Evolutionary conservation across 164 flowering plant species (phyloP).

Genomic region (Umbellularia californica): DNA sequence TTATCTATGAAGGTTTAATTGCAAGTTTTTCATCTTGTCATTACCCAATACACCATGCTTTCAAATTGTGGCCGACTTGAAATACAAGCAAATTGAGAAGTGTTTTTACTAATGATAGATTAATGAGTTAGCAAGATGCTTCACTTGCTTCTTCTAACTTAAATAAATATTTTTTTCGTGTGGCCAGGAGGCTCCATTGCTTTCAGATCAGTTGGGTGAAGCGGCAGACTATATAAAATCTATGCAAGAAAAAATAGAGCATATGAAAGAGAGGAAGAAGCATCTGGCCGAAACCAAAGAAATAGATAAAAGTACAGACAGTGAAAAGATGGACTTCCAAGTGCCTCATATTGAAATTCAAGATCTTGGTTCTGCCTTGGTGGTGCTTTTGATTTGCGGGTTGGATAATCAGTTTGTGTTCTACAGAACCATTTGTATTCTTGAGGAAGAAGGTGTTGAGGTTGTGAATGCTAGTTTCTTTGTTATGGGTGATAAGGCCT

Average conservation of each 20-base stretch:
- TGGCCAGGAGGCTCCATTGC: slow-evolving; percentile 30
- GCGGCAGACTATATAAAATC: slow-evolving; percentile 54
- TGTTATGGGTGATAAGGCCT: slow-evolving; percentile 29
- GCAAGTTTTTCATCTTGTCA: not conserved
- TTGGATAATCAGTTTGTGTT: slow-evolving; percentile 45
- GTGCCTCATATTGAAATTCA: slow-evolving; percentile 41
- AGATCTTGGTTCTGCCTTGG: slow-evolving; percentile 36
- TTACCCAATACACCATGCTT: not conserved
- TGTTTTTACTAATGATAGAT: too few relatives aligned
- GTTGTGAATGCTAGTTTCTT: slow-evolving; percentile 50
- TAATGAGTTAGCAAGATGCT: not conserved
- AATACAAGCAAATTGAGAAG: not conserved
- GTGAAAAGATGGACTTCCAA: slow-evolving; percentile 3
- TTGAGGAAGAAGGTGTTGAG: slow-evolving; percentile 63
- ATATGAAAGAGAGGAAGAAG: slow-evolving; percentile 47
- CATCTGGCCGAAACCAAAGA: slow-evolving; percentile 16
- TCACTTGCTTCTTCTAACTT: not conserved
- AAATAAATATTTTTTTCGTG: not conserved
- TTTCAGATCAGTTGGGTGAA: slow-evolving; percentile 58
- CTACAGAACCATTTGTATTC: slow-evolving; percentile 34
- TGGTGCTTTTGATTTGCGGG: slow-evolving; percentile 43
- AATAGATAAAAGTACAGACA: not conserved
- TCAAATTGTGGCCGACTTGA: not conserved
- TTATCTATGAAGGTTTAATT: not conserved
- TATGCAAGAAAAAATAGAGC: slow-evolving; percentile 48